A percentile compares a stretch with the other conserved stretches of the same genome.
Conservation (phyloP, 129 eudicot species). For the Centrapalus pauciflorus region DNA sequence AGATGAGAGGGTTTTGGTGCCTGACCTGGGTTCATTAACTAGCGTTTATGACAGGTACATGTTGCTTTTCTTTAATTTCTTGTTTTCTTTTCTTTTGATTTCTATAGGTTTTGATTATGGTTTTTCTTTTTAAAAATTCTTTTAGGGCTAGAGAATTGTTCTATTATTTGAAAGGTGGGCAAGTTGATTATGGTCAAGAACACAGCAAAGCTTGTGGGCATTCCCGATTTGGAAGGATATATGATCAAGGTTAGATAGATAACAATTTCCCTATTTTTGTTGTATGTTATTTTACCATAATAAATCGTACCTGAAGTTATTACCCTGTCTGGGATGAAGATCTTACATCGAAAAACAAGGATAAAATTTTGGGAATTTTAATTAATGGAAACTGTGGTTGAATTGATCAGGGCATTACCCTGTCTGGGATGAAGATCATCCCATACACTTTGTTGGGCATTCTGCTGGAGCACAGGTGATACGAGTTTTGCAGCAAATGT, state of each 20-base stretch:
- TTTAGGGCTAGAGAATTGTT: constrained; percentile 91
- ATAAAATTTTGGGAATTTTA: too few species aligned
- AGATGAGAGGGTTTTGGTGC: constrained; percentile 91
- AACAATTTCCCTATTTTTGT: not conserved
- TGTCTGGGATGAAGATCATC: constrained; percentile 96
- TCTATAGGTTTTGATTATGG: constrained; percentile 9
- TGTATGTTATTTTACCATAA: too few species aligned
- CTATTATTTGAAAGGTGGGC: constrained; percentile 92
- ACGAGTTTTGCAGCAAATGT: constrained; percentile 92
- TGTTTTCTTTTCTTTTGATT: not conserved
- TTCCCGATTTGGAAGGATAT: constrained; percentile 78
- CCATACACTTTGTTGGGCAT: constrained; percentile 97
- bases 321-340: too few species aligned
- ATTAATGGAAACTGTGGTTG: too few species aligned
- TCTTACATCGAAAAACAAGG: not conserved
- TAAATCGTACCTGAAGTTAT: too few species aligned
- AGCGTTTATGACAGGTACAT: constrained; percentile 94
- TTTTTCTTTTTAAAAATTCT: too few species aligned
- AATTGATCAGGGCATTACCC: constrained; percentile 66
- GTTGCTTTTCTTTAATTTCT: not conserved
- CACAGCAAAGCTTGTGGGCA: constrained; percentile 96
- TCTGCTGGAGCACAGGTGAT: constrained; percentile 96
- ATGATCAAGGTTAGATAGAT: constrained; percentile 43
- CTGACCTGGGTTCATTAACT: constrained; percentile 91
- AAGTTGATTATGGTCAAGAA: constrained; percentile 94